A percentile compares a stretch with the other conserved stretches of the same genome.
Evolutionary conservation across 1,284 basidiomycete species (phyloP).

Genomic region (Sanghuangporus sanghuang): DNA sequence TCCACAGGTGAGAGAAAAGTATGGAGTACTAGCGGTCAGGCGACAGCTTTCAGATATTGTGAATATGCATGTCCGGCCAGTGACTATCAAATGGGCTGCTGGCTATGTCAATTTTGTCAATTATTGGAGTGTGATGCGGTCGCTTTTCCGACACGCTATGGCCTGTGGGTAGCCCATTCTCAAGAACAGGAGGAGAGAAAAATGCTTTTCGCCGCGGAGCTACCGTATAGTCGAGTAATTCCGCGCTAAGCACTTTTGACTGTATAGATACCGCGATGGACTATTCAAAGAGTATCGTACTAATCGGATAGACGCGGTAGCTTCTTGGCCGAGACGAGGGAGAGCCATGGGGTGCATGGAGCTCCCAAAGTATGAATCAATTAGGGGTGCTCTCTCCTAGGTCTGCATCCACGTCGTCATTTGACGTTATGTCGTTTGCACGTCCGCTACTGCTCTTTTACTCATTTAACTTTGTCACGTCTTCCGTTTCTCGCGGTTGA

Average conservation of each 20-base stretch:
- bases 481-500: background rate
- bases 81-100: background rate
- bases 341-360: background rate
- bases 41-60: background rate
- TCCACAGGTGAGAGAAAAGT: background rate
- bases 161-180: background rate
- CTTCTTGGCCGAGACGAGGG: background rate
- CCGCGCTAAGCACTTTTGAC: background rate
- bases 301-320: background rate
- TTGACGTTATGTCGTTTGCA: slow-evolving; percentile 1
- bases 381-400: background rate
- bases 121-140: background rate
- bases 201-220: slow-evolving; percentile 7
- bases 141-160: slow-evolving; percentile 6
- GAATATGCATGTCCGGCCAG: background rate
- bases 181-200: background rate
- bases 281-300: background rate
- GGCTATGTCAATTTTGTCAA: background rate
- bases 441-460: background rate
- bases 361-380: background rate
- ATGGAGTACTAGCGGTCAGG: background rate
- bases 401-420: background rate
- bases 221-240: background rate
- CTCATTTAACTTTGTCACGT: background rate
- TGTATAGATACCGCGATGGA: background rate